Conservation (phyloP, 306 rosid genomes). For the Parietaria judaica region DNA sequence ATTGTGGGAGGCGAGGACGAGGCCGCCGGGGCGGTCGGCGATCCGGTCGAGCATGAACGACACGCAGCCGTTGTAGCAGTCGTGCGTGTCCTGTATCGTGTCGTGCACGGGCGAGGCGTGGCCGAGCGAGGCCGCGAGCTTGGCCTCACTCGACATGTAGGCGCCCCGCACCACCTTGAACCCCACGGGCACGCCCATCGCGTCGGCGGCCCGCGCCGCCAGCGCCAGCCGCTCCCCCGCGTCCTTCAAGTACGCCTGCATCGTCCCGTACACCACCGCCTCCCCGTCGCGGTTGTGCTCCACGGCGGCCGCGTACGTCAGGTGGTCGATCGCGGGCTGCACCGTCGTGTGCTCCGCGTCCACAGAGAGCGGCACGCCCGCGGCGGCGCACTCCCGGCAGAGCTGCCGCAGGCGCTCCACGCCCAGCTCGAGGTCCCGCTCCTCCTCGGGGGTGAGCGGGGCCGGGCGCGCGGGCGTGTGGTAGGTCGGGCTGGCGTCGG, state of each 20-base stretch:
- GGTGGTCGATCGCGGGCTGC: conserved; percentile 88
- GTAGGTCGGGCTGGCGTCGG: conserved; percentile 52
- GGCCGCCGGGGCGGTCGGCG: conserved; percentile 49
- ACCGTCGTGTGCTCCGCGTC: conserved; percentile 81
- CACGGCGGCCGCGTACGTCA: conserved; percentile 65
- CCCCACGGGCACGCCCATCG: conserved; percentile 62
- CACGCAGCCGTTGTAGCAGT: conserved; percentile 62
- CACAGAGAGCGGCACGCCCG: conserved; percentile 47
- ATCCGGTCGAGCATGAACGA: conserved; percentile 55
- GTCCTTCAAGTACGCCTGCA: conserved; percentile 79
- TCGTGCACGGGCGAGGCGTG: conserved; percentile 68
- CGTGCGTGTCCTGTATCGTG: conserved; percentile 58
- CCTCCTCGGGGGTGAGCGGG: conserved; percentile 51
- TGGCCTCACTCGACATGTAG: conserved; percentile 70
- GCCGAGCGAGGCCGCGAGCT: conserved; percentile 52
- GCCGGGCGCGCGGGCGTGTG: conserved; percentile 57
- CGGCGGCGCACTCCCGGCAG: conserved; percentile 42
- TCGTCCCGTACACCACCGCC: conserved; percentile 55
- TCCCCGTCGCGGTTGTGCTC: conserved; percentile 38
- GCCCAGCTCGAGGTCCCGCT: conserved; percentile 48
- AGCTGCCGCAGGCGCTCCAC: conserved; percentile 44
- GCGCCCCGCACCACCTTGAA: conserved; percentile 90
- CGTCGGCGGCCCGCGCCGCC: conserved; percentile 39
- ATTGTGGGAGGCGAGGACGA: conserved; percentile 84
- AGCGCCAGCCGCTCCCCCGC: conserved; percentile 58